Base-by-base conservation (phyloP, 73 alveolate genomes). In the Effrenium voratum region DNA sequence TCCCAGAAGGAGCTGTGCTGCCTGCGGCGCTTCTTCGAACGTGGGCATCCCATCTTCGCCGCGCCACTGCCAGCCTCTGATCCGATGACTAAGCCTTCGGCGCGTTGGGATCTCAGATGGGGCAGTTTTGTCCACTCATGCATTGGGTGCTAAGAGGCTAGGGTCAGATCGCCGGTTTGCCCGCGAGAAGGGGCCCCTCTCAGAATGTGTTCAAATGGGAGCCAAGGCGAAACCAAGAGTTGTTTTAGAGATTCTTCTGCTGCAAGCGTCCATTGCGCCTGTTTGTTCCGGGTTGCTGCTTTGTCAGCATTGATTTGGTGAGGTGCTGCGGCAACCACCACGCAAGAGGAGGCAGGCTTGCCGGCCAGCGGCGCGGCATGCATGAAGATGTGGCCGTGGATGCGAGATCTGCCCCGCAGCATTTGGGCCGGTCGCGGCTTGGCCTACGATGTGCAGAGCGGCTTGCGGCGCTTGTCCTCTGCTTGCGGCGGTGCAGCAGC, bases 351-450 rank as follows among this genome's bases (percentile, higher is more conserved):
- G n/a, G n/a, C n/a, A n/a, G n/a, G n/a, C n/a, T n/a, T n/a, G n/a
- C n/a, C n/a, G 90, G 63, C 22, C 90, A 63, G 90, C 22, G 90
- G 63, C 28, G 38, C 46, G 41, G 90, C 40, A 38, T 24, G 36
- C 43, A 79, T 79, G 90, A 79, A 79, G 90, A 79, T 79, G 90
- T 79, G 90, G 90, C 90, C 90, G 15, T 79, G 90, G 90, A 79
- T 79, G 90, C 43, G 66, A 43, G 90, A 79, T 45, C 63, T 79
- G 32, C 90, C 90, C 6, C 40, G 68, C 28, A 32, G 68, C 10
- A 36, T 46, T 10, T 79, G 90, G 90, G 90, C 90, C 43, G 90
- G 90, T 46, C 60, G 55, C 12, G 90, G 90, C 63, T 79, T 63
- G 90, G 63, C 55, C 44, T 32, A 43, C 68, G 90, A 43, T 44